Evolutionary conservation across 2,329 filamentous ascomycete species (phyloP).

Genomic region (Colletotrichum phormii): DNA sequence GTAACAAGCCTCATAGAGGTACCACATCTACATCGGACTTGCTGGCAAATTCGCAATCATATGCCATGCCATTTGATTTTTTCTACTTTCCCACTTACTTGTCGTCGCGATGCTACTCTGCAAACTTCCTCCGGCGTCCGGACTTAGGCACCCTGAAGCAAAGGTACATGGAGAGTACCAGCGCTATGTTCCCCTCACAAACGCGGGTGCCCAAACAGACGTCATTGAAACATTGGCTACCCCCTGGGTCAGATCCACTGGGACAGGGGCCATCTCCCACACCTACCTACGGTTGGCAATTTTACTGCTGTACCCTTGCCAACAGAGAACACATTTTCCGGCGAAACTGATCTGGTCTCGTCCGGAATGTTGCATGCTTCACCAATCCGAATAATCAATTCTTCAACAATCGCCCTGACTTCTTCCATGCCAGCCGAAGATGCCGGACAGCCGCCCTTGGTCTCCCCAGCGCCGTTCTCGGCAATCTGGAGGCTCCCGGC

Average conservation of each 20-base stretch:
- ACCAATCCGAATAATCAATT: background rate
- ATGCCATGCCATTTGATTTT: background rate
- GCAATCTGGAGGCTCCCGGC: slow-evolving; percentile 15
- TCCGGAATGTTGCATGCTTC: background rate
- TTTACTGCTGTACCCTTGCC: background rate
- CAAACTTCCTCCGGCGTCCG: background rate
- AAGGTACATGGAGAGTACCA: slow-evolving; percentile 1
- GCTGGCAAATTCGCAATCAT: no score
- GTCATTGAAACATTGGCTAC: slow-evolving; percentile 29
- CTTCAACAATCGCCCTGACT: background rate
- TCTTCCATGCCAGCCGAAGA: slow-evolving; percentile 8
- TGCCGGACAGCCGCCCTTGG: slow-evolving; percentile 20
- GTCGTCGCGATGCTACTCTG: background rate
- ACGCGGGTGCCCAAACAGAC: slow-evolving; percentile 5
- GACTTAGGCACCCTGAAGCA: background rate
- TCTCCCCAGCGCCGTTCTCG: slow-evolving; percentile 8
- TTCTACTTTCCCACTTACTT: background rate
- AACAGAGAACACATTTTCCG: background rate
- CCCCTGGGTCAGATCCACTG: slow-evolving; percentile 3
- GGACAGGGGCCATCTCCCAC: slow-evolving; percentile 13
- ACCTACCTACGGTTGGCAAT: background rate
- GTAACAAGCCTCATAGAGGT: background rate
- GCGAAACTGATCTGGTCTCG: slow-evolving; percentile 10
- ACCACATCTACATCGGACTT: background rate
- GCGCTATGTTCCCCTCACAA: slow-evolving; percentile 14